Evolutionary conservation across 441 rosid species (phyloP).

Genomic region (Iberis amara): DNA sequence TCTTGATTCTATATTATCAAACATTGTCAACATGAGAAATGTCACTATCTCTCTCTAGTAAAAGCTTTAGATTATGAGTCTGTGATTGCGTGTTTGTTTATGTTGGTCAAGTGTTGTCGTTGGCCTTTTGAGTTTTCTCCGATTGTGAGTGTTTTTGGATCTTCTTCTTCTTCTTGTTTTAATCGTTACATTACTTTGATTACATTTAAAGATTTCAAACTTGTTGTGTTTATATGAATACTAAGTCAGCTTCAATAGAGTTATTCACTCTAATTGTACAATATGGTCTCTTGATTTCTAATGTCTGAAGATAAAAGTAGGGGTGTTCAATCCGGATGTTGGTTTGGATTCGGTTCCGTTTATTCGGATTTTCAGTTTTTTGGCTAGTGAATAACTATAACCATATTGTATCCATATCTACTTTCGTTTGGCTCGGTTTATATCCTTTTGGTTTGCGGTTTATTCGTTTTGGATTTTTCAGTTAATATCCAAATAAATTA

Average conservation of each 20-base stretch:
- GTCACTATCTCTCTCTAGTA: no score
- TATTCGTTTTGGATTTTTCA: no score
- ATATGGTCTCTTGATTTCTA: slow-evolving; percentile 44
- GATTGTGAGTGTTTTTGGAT: slow-evolving; percentile 14
- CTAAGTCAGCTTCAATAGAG: slow-evolving; percentile 59
- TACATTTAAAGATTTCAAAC: slow-evolving; percentile 1
- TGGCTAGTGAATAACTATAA: no score
- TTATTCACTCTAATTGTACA: slow-evolving; percentile 53
- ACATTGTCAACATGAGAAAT: slow-evolving; percentile 1
- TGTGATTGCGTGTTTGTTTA: slow-evolving; percentile 22
- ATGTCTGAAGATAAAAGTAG: slow-evolving; percentile 51
- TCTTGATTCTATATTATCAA: slow-evolving; percentile 27
- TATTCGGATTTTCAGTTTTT: no score
- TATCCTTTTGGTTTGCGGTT: no score
- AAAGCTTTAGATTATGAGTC: no score
- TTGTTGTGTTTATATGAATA: slow-evolving; percentile 28
- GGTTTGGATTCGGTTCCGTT: no score
- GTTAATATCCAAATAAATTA: no score
- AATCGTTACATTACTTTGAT: slow-evolving; percentile 16
- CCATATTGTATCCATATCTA: no score
- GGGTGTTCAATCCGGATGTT: no score
- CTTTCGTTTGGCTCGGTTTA: no score
- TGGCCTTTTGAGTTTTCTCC: slow-evolving; percentile 5
- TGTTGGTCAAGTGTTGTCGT: background rate
- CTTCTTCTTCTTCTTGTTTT: slow-evolving; percentile 19